Evolutionary conservation across 768 basidiomycete species (phyloP), one percentile per base, ranked within the genome.

Genomic region (Lentinula detonsa): DNA sequence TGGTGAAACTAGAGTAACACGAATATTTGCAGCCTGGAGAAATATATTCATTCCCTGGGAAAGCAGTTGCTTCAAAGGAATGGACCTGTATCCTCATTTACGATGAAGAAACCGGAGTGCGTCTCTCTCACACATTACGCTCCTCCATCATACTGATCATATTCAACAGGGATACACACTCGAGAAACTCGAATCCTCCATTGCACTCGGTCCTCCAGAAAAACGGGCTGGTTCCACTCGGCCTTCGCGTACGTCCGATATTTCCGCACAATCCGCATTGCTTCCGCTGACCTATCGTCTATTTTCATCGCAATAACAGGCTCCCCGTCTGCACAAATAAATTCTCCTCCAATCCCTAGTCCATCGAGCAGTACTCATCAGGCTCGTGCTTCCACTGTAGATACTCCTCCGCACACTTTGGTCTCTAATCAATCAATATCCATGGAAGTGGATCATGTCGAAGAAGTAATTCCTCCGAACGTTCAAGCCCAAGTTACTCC

Each of bases 81-180:
- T 78, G 79, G 65, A 88, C 91, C 55, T 93, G 91, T 64, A 83
- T 92, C 6, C 76, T 93, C 43, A 87, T 93, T 49, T 93, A 86
- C 66, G 90, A 93, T 69, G 88, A 90, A 67, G 87, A 84, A 58
- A 76, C 81, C 52, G 84, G 84, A 64, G 90, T 89, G 68, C 69
- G 84, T 74, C 23, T 53, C 42, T 40, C 55, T 53, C 23, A 39
- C 28, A 21, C 13, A 39, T 15, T 52, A 40, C 37, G 43, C 53
- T 60, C 39, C 28, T 18, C 10, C 10, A 37, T 42, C 13, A 23
- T 16, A 49, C 46, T 61, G 53, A 61, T 62, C 34, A 61, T 18
- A 28, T 71, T 63, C 55, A 37, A 52, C 65, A 91, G 89, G 81
- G 78, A 57, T 88, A 85, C 66, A 87, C 85, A 9, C 74, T 91